Base-by-base conservation (phyloP, 202 grass and related monocot genomes). In the Bolboschoenoplectus hybrid region DNA sequence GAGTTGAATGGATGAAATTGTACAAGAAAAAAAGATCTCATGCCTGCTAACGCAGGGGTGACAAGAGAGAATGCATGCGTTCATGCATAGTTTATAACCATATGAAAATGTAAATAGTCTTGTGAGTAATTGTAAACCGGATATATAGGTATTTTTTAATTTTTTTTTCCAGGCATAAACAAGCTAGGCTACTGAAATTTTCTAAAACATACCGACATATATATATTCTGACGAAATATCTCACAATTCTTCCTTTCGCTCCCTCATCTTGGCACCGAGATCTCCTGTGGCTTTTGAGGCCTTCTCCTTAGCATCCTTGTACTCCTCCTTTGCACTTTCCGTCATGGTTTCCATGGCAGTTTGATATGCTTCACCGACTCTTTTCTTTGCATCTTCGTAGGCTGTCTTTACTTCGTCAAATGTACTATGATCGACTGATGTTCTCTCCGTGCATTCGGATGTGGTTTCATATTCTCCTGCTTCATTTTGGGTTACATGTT, bases 241-340 rank as follows among this genome's bases (percentile, higher is more conserved):
- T 74, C 44, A 87, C 57, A 87, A 64, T 87, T 83, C 86, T 62
- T 58, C 14, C 1, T 71, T 55, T 55, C 43, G 41, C 67, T 67
- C 65, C 39, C 61, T 38, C 76, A 86, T 86, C 62, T 74, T 65
- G 66, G 53, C 87, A 51, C 83, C 83, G 16, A 86, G 2, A 55
- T 86, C 76, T 9, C 87, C 83, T 20, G 83, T 1, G 9, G 44
- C 50, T 72, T 85, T 84, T 0, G 83, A 89, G 7, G 49, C 60
- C 76, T 71, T 85, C 65, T 89, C 87, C 87, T 89, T 89, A 34
- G 87, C 87, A 16, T 78, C 43, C 66, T 85, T 76, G 34, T 89
- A 76, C 51, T 34, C 71, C 3, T 17, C 40, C 53, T 49, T 82
- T 11, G 87, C 63, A 58, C 41, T 46, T 61, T 81, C 76, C 1